Base-by-base conservation (phyloP, 768 basidiomycete genomes). In the Ephemerocybe angulata region DNA sequence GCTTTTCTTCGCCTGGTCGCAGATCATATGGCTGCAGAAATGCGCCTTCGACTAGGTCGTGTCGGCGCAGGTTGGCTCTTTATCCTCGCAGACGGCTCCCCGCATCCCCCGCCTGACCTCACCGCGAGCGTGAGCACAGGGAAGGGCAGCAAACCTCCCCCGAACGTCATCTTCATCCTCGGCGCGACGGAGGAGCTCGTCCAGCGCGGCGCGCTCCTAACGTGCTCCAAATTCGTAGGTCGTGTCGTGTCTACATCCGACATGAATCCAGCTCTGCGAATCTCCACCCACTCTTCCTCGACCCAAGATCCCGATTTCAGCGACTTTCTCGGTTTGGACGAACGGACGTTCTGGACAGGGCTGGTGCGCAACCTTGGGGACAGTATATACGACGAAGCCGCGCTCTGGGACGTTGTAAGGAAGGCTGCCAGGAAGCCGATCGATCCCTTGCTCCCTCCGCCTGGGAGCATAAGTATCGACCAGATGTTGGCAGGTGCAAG, bases 321-420 rank as follows among this genome's bases (percentile, higher is more conserved):
- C 28, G 38, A 41, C 38, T 19, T 41, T n/a, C 12, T 55, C 15
- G 54, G 28, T 24, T 56, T 57, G 24, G 62, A 64, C n/a, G n/a
- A 12, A 28, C 12, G 12, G 24, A 52, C 53, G 3, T 56, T 51
- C 52, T 77, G 76, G 73, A 61, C 80, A 4, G 83, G 79, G 5
- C 66, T 73, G 31, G 76, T 87, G n/a, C 72, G 76, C 6, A 80
- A 82, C 57, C 67, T 88, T 38, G 80, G 80, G 17, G 70, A 67
- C 5, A 76, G 79, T 0, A 67, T 77, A 1, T 86, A 83, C 62
- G 88, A 91, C 63, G 81, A 80, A 42, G 74, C 76, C 3, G 85
- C 88, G 38, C 72, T 90, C 2, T 83, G 82, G 83, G 86, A 88
- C 58, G 80, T 85, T 46, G 70, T 88, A n/a, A 76, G 76, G 41